Evolutionary conservation across 345 rosid genomes (phyloP), one percentile per base, ranked within the genome.

Genomic region (Acer saccharum): DNA sequence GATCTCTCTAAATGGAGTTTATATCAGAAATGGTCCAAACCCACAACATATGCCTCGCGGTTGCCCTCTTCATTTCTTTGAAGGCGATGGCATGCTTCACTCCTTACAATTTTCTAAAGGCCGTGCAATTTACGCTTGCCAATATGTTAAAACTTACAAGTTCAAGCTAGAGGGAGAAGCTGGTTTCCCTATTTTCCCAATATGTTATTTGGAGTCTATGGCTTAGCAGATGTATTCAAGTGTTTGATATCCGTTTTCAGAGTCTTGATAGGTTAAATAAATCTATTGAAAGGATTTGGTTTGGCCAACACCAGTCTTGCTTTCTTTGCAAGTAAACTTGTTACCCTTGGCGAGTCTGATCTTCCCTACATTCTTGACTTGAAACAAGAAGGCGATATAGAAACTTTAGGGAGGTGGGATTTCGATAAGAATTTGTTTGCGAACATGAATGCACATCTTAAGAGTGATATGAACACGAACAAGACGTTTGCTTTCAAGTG

Each of bases 21-120:
- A 78, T 32, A 43, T 81, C 50, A 69, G 83, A 73, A 83, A 83
- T 2, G 85, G 83, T 21, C 65, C 83, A 2, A 83, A 83, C 29
- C 81, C 81, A 6, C 79, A 73, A 3, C 70, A 68, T 23, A 74
- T 58, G 41, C 55, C 80, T 10, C 2, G 14, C 0, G 58, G 83
- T 3, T 32, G 35, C 21, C 83, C 86, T 48, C 73, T 76, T 55
- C 81, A 80, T 70, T 70, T 74, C 18, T 76, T 73, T 1, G 83
- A 80, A 73, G 86, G 81, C 0, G 83, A 83, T 4, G 84, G 84
- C 14, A 81, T 81, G 84, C 46, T 81, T 54, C 84, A 81, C 78
- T 74, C 79, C 2, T 0, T 81, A 1, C 52, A n/a, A 13, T 16
- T 78, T 17, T 74, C 76, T 1, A 29, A 75, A 41, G 79, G 84